These are phyloP conservation scores for Rhodotorula sp. DNA, from an alignment of 1,284 basidiomycete species.

Conservation along the genomic window DNA sequence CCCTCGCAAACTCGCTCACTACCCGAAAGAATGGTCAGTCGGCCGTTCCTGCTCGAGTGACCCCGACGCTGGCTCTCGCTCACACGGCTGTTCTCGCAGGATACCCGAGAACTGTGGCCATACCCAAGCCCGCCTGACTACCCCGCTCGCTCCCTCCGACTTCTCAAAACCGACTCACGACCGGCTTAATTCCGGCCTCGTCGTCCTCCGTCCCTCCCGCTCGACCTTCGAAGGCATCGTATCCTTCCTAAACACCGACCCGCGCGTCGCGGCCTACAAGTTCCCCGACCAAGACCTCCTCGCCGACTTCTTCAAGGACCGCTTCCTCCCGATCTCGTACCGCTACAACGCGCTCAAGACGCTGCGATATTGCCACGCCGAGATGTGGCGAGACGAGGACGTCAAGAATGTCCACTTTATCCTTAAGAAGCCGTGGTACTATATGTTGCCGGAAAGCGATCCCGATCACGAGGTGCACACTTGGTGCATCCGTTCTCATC, in stretches of 20 bases:
- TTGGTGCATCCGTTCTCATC: slow-evolving; percentile 25
- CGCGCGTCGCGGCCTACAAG: slow-evolving; percentile 65
- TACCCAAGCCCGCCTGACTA: slow-evolving; percentile 57
- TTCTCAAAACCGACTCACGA: slow-evolving; percentile 67
- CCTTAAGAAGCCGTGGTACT: slow-evolving; percentile 57
- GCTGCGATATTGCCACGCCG: slow-evolving; percentile 63
- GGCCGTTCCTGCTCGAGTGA: not conserved
- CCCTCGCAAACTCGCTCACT: slow-evolving; percentile 75
- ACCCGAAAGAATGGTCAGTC: slow-evolving; percentile 83
- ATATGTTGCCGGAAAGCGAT: slow-evolving; percentile 53
- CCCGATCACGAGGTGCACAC: slow-evolving; percentile 51
- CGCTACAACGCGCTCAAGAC: slow-evolving; percentile 82
- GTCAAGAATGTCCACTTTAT: slow-evolving; percentile 56
- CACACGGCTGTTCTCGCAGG: slow-evolving; percentile 55
- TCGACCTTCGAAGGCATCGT: slow-evolving; percentile 60
- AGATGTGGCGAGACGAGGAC: slow-evolving; percentile 74
- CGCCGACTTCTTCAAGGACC: slow-evolving; percentile 69
- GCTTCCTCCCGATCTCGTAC: slow-evolving; percentile 53
- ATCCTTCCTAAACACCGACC: slow-evolving; percentile 65
- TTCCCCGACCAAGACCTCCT: slow-evolving; percentile 95
- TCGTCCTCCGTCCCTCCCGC: slow-evolving; percentile 71
- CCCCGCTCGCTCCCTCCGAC: slow-evolving; percentile 47
- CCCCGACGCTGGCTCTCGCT: not conserved
- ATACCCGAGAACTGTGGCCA: slow-evolving; percentile 81
- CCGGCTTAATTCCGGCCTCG: slow-evolving; percentile 83